Evolutionary conservation across 129 eudicot species (phyloP).

Genomic region (Escallonia herrerae): DNA sequence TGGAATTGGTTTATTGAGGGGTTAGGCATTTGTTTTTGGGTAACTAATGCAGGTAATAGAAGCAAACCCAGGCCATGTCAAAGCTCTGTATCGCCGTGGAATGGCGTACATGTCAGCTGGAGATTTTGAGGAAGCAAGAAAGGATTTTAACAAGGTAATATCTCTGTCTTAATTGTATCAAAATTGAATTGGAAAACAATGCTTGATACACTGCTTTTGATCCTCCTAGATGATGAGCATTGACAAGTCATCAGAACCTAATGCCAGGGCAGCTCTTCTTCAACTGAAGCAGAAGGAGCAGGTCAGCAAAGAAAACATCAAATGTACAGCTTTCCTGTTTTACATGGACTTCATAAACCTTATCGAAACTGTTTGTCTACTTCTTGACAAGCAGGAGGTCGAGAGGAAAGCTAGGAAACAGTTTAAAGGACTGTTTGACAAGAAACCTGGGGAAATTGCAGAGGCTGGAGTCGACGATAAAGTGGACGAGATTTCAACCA

Average conservation of each 20-base stretch:
- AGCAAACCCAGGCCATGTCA: conserved; percentile 78
- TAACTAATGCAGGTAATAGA: conserved; percentile 64
- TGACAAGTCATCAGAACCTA: conserved; percentile 81
- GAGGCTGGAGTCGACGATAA: conserved; percentile 43
- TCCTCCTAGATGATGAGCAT: conserved; percentile 64
- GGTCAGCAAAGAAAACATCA: conserved; percentile 30
- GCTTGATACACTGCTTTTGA: neutral
- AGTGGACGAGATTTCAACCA: conserved; percentile 17
- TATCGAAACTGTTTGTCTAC: neutral
- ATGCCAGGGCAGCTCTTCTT: conserved; percentile 84
- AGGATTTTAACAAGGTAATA: conserved; percentile 73
- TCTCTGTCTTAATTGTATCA: neutral
- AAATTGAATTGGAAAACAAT: neutral
- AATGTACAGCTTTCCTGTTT: neutral
- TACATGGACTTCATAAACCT: neutral
- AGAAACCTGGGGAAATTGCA: conserved; percentile 91
- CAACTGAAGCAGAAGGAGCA: conserved; percentile 82
- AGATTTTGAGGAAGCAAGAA: conserved; percentile 87
- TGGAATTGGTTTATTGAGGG: no score
- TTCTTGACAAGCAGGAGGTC: conserved; percentile 51
- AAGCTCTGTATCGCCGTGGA: conserved; percentile 98
- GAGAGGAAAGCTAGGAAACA: conserved; percentile 68
- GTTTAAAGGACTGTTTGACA: conserved; percentile 94
- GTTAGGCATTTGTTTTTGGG: neutral
- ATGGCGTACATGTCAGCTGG: conserved; percentile 91